phyloP scores from a whole-genome alignment of 1,284 basidiomycete genomes.

The Irpex rosettiformis region DNA sequence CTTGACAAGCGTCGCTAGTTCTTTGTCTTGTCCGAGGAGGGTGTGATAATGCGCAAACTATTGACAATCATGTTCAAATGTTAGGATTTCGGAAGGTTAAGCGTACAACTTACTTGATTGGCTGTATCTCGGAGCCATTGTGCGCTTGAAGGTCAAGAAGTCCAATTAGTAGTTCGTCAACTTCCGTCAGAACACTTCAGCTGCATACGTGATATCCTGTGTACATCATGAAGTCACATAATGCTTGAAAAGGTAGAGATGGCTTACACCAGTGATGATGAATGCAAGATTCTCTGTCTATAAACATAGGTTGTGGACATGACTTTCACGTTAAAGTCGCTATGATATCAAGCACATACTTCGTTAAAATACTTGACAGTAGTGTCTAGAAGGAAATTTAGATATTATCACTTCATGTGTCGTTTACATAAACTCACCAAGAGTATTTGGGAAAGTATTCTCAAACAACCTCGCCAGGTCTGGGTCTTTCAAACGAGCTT shows the following conservation, averaged over 20 bases:
- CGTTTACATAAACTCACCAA: conserved; percentile 42
- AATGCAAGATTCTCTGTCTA: conserved; percentile 68
- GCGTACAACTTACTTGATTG: conserved; percentile 50
- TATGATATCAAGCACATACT: conserved; percentile 30
- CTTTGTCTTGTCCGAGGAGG: conserved; percentile 51
- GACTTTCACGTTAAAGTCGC: not conserved
- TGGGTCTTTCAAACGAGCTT: conserved; percentile 62
- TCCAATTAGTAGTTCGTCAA: not conserved
- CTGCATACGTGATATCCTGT: conserved; percentile 62
- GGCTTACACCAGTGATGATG: conserved; percentile 66
- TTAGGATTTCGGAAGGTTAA: not conserved
- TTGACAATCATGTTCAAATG: not conserved
- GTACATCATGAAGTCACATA: not conserved
- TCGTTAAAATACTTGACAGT: conserved; percentile 70
- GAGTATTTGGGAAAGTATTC: conserved; percentile 75
- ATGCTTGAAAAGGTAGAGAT: not conserved
- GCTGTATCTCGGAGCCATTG: conserved; percentile 75
- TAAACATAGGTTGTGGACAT: not conserved
- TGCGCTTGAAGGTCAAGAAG: conserved; percentile 38
- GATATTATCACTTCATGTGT: not conserved
- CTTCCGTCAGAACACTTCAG: not conserved
- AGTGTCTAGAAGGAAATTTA: conserved; percentile 47
- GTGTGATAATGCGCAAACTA: conserved; percentile 68
- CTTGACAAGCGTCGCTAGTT: conserved; percentile 62
- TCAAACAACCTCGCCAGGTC: conserved; percentile 73